These are phyloP conservation scores for Piromyces sp. DNA, from an alignment of 192 early-diverging fungal genomes.

Conservation along the genomic window DNA sequence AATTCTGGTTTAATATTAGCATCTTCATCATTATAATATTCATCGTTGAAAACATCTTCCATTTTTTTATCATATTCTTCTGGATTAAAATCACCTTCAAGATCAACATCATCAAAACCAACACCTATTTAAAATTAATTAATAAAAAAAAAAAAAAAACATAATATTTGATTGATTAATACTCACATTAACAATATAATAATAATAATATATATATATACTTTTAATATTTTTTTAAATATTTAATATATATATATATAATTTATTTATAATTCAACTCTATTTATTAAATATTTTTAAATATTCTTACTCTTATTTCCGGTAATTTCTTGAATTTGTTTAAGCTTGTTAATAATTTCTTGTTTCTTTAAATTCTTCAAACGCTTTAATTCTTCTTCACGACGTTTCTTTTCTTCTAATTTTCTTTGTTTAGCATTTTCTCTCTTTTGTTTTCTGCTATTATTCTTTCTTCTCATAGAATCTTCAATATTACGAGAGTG, in stretches of 20 bases:
- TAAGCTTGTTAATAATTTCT: conserved; percentile 62
- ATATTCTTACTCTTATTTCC: conserved; percentile 16
- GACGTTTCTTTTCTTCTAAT: conserved; percentile 43
- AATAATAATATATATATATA: too few species aligned
- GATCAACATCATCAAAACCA: conserved; percentile 59
- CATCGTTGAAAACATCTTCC: conserved; percentile 54
- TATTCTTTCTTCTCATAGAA: conserved; percentile 66
- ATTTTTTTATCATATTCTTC: conserved; percentile 72
- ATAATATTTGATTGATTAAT: too few species aligned
- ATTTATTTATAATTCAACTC: too few species aligned
- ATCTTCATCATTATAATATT: conserved; percentile 34
- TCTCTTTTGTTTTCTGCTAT: conserved; percentile 57
- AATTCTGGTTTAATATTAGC: conserved; percentile 60
- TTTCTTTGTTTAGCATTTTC: conserved; percentile 54
- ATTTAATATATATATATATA: too few species aligned
- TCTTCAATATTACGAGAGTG: conserved; percentile 69
- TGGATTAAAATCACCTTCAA: conserved; percentile 88
- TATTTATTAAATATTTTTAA: too few species aligned
- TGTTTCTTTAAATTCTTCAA: conserved; percentile 82
- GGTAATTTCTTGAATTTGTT: conserved; percentile 67
- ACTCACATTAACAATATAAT: too few species aligned
- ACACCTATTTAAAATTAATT: conserved; percentile 10
- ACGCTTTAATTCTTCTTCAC: conserved; percentile 73
- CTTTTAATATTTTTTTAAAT: too few species aligned
- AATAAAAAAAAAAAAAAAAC: too few species aligned